These are phyloP conservation scores for Ustilago shanxiensis DNA, from an alignment of 1,284 basidiomycete genomes.

Conservation along the genomic window DNA sequence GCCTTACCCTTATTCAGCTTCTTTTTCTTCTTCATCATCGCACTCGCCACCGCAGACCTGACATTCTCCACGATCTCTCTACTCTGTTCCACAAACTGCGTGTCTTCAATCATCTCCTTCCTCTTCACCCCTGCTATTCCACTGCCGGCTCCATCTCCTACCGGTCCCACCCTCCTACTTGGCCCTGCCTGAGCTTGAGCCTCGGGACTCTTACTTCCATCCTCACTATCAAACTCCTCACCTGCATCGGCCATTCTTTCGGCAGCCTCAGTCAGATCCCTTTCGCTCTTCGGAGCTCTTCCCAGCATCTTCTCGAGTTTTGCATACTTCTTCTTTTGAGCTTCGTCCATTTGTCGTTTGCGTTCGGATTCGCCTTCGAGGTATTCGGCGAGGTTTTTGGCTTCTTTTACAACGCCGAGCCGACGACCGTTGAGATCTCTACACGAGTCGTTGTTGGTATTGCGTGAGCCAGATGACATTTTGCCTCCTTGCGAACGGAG, in stretches of 20 bases:
- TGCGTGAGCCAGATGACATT: conserved; percentile 80
- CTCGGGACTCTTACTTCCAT: conserved; percentile 25
- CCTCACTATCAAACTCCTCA: conserved; percentile 47
- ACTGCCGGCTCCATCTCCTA: neutral
- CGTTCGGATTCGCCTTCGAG: conserved; percentile 87
- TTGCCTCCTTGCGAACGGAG: conserved; percentile 94
- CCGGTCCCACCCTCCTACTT: neutral
- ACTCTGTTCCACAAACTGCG: conserved; percentile 90
- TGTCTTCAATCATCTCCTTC: conserved; percentile 83
- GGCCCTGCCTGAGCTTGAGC: conserved; percentile 22
- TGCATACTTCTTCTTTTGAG: conserved; percentile 82
- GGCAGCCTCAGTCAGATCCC: conserved; percentile 69
- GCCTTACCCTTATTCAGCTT: conserved; percentile 41
- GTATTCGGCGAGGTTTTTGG: conserved; percentile 91
- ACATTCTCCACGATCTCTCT: conserved; percentile 92
- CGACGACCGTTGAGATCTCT: conserved; percentile 90
- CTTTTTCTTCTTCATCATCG: conserved; percentile 59
- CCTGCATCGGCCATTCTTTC: conserved; percentile 63
- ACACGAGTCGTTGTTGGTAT: conserved; percentile 89
- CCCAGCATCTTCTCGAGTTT: conserved; percentile 78
- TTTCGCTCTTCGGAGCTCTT: conserved; percentile 54
- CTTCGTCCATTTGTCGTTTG: conserved; percentile 76
- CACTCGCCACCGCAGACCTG: conserved; percentile 83
- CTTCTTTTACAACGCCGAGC: conserved; percentile 93
- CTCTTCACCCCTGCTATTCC: conserved; percentile 79